These are phyloP conservation scores for Hericium erinaceus DNA, from an alignment of 768 basidiomycete species.

Conservation along the genomic window DNA sequence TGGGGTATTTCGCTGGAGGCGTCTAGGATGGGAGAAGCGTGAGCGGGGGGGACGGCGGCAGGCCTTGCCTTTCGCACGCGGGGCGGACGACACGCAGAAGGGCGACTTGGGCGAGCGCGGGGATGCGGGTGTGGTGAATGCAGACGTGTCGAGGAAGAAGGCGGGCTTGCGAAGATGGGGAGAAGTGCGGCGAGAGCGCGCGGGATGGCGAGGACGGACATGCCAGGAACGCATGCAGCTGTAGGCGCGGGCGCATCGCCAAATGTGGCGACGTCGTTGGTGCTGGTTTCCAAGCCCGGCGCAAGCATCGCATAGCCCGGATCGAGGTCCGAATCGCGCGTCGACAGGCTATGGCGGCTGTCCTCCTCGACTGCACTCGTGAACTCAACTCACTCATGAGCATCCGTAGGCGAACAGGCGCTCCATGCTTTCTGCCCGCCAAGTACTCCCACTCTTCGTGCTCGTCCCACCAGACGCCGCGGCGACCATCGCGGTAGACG, in stretches of 20 bases:
- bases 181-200: background rate
- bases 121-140: background rate
- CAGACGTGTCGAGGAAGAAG: background rate
- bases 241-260: background rate
- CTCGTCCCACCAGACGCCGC: slow-evolving; percentile 61
- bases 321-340: background rate
- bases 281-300: background rate
- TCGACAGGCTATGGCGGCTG: background rate
- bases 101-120: background rate
- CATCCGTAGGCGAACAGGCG: background rate
- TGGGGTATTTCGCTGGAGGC: background rate
- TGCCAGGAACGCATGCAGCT: background rate
- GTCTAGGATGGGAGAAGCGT: background rate
- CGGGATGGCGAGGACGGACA: slow-evolving; percentile 6
- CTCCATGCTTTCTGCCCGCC: slow-evolving; percentile 15
- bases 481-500: slow-evolving; percentile 50
- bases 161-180: background rate
- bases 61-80: too few relatives aligned
- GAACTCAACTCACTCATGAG: background rate
- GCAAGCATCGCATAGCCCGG: background rate
- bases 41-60: background rate
- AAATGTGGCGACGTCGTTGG: background rate
- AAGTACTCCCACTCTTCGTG: slow-evolving; percentile 65
- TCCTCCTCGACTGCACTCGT: background rate
- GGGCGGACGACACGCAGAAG: background rate